Evolutionary conservation across 495 filamentous ascomycete species (phyloP).

Genomic region (Lophium mytilinum): DNA sequence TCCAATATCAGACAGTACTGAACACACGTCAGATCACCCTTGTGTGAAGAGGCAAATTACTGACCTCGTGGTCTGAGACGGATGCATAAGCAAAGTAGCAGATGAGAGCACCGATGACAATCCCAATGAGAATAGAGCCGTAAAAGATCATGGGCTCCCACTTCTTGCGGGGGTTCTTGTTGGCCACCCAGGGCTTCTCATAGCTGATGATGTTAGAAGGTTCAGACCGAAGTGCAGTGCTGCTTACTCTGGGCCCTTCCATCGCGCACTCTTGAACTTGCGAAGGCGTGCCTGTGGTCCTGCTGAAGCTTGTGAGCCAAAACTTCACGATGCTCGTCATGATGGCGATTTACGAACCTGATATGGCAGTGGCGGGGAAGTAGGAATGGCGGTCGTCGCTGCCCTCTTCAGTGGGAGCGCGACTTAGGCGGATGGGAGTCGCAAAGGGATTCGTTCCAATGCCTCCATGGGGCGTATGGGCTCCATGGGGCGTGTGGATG

Average conservation of each 20-base stretch:
- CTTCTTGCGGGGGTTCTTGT: slow-evolving; percentile 19
- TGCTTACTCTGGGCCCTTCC: slow-evolving; percentile 14
- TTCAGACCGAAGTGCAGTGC: not conserved
- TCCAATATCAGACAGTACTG: slow-evolving; percentile 35
- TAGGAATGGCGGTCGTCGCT: slow-evolving; percentile 12
- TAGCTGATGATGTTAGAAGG: slow-evolving; percentile 4
- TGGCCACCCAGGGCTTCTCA: slow-evolving; percentile 20
- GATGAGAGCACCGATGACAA: slow-evolving; percentile 17
- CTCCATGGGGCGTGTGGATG: slow-evolving; percentile 9
- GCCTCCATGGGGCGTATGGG: slow-evolving; percentile 5
- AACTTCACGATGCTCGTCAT: not conserved
- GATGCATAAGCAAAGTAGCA: slow-evolving; percentile 20
- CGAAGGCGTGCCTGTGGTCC: slow-evolving; percentile 2
- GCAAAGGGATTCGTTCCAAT: slow-evolving; percentile 21
- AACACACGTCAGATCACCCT: not conserved
- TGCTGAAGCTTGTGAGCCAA: not conserved
- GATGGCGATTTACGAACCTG: slow-evolving; percentile 1
- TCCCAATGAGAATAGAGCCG: slow-evolving; percentile 11
- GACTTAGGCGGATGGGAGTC: slow-evolving; percentile 17
- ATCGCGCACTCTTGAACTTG: slow-evolving; percentile 22
- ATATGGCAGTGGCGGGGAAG: slow-evolving; percentile 2
- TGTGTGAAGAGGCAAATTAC: not conserved
- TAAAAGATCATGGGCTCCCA: slow-evolving; percentile 23
- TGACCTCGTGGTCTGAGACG: slow-evolving; percentile 17
- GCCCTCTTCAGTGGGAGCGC: slow-evolving; percentile 15